Conservation (phyloP, 352 stramenopile species). For the Globisporangium takayamanum region DNA sequence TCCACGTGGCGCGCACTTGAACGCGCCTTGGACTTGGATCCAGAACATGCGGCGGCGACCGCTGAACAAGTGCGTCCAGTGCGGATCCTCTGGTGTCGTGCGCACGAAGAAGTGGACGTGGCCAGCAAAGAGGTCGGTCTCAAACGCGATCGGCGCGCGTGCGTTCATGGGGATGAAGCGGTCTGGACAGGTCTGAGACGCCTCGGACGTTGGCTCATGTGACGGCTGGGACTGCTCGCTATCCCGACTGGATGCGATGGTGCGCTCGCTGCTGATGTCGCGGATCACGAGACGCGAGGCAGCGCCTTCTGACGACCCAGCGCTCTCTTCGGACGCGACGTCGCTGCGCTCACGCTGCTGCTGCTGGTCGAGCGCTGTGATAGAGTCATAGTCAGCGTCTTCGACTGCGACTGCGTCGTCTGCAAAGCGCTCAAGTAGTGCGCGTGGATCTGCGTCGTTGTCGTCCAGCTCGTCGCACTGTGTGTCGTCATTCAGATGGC, state of each 20-base stretch:
- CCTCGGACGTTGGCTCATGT: too few species aligned
- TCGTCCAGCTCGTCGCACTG: background rate
- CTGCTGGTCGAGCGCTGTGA: background rate
- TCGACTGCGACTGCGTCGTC: background rate
- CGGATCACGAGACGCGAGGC: constrained; percentile 25
- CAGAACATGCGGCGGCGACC: constrained; percentile 75
- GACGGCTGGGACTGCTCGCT: too few species aligned
- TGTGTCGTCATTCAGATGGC: background rate
- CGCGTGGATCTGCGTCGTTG: constrained; percentile 2
- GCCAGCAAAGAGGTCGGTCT: constrained; percentile 84
- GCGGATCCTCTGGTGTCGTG: constrained; percentile 46
- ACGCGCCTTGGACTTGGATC: constrained; percentile 85
- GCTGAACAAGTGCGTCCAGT: constrained; percentile 50
- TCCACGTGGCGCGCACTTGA: constrained; percentile 53
- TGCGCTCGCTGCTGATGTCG: constrained; percentile 26
- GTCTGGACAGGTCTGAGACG: too few species aligned
- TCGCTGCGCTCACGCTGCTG: background rate
- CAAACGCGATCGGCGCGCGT: constrained; percentile 54
- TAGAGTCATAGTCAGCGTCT: background rate
- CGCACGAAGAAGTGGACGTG: constrained; percentile 79
- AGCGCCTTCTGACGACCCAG: constrained; percentile 3
- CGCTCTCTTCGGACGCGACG: background rate
- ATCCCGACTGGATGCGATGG: too few species aligned
- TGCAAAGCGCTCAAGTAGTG: constrained; percentile 10
- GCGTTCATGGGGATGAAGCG: constrained; percentile 53